A percentile compares a stretch with the other conserved stretches of the same genome.
Evolutionary conservation across 1,139 yeast genomes (phyloP).

Genomic region (Zygosaccharomyces pseudobailii): DNA sequence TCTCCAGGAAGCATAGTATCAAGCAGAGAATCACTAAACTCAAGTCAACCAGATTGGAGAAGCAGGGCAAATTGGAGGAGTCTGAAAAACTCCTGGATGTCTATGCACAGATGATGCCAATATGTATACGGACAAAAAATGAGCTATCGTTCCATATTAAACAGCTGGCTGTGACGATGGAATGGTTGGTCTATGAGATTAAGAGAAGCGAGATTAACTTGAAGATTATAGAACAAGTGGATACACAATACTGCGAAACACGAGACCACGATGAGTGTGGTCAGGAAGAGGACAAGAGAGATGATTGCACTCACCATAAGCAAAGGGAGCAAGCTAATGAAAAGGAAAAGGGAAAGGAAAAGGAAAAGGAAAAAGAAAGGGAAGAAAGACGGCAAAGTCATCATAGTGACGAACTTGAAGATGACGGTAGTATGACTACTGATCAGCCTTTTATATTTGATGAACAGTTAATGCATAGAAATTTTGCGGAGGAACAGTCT

Average conservation of each 20-base stretch:
- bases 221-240: conserved; percentile 36
- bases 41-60: conserved; percentile 31
- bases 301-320: too few relatives aligned
- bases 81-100: conserved; percentile 39
- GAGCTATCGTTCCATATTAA: conserved; percentile 42
- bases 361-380: not conserved
- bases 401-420: not conserved
- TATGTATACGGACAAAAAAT: conserved; percentile 48
- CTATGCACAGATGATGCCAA: conserved; percentile 46
- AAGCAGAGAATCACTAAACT: conserved; percentile 35
- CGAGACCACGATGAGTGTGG: not conserved
- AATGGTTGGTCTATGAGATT: conserved; percentile 51
- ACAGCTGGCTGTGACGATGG: conserved; percentile 45
- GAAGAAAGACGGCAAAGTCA: not conserved
- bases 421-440: conserved; percentile 9
- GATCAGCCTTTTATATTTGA: conserved; percentile 20
- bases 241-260: not conserved
- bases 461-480: conserved; percentile 14
- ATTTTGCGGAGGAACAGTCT: conserved; percentile 9
- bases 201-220: conserved; percentile 42
- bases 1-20: conserved; percentile 23
- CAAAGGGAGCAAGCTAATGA: conserved; percentile 1
- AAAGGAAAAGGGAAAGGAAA: conserved; percentile 1
- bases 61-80: conserved; percentile 36
- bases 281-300: not conserved